Evolutionary conservation across 768 basidiomycete species (phyloP).

Genomic region (Harrya chromipes): DNA sequence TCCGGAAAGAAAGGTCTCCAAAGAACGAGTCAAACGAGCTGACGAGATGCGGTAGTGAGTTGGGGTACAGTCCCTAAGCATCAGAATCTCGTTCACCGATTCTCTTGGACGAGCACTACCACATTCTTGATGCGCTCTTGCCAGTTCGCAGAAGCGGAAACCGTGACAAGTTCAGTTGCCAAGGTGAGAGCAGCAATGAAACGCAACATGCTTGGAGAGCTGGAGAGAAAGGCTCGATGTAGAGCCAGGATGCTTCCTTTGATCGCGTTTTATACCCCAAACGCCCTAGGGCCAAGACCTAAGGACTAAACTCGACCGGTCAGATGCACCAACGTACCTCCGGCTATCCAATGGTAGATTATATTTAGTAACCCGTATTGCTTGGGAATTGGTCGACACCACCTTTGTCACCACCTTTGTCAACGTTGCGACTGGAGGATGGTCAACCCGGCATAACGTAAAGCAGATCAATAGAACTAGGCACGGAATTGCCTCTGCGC

Average conservation of each 20-base stretch:
- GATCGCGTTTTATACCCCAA: slow-evolving; percentile 8
- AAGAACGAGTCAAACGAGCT: slow-evolving; percentile 27
- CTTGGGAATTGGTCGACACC: no score
- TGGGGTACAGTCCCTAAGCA: not conserved
- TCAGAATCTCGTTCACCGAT: slow-evolving; percentile 13
- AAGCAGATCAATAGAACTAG: no score
- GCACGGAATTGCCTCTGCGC: no score
- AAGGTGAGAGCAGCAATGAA: not conserved
- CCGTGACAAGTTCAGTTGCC: not conserved
- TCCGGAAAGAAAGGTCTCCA: slow-evolving; percentile 25
- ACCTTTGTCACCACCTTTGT: no score
- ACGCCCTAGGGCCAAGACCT: no score
- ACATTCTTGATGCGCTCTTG: slow-evolving; percentile 24
- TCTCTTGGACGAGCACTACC: slow-evolving; percentile 27
- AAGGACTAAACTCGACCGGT: no score
- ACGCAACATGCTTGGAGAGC: slow-evolving; percentile 9
- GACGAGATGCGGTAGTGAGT: not conserved
- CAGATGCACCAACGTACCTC: no score
- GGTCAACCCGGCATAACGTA: no score
- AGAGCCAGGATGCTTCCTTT: not conserved
- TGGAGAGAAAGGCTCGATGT: not conserved
- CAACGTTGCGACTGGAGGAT: no score
- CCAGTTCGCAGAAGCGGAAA: slow-evolving; percentile 13
- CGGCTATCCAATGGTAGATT: no score
- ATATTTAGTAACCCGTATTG: no score